Percentiles rank a stretch among this genome's conserved stretches.
Evolutionary conservation across 257 asterid genomes (phyloP).

Genomic region (Verbascum thapsus): DNA sequence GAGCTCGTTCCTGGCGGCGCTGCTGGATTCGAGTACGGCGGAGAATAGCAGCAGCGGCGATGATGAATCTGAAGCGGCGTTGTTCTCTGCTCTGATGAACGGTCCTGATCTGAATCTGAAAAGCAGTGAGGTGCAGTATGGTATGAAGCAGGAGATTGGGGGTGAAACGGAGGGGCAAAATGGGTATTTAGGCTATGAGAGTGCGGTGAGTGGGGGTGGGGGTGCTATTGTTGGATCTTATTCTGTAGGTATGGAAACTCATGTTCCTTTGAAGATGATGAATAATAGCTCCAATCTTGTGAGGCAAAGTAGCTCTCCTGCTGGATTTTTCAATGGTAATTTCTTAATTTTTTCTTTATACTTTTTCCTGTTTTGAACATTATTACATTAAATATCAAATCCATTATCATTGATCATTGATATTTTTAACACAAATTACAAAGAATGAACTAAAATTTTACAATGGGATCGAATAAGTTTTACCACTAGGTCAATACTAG

Average conservation of each 20-base stretch:
- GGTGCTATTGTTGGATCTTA: constrained; percentile 60
- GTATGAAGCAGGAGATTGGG: constrained; percentile 53
- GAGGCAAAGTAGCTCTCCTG: constrained; percentile 86
- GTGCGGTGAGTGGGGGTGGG: constrained; percentile 49
- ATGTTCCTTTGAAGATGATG: constrained; percentile 27
- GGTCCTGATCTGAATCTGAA: constrained; percentile 43
- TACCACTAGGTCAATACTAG: too few species aligned
- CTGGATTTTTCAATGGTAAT: constrained; percentile 82
- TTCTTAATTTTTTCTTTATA: neutral
- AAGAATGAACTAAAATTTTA: too few species aligned
- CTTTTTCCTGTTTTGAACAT: too few species aligned
- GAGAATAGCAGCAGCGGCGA: constrained; percentile 43
- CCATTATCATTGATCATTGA: too few species aligned
- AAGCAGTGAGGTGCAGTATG: constrained; percentile 26
- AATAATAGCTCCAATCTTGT: constrained; percentile 45
- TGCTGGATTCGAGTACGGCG: constrained; percentile 42
- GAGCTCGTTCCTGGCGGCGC: constrained; percentile 61
- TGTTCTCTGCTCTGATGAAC: constrained; percentile 55
- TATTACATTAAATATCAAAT: too few species aligned
- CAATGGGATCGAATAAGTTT: too few species aligned
- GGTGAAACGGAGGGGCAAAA: constrained; percentile 40
- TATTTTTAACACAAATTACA: too few species aligned
- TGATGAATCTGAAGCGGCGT: constrained; percentile 68
- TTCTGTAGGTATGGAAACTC: constrained; percentile 53
- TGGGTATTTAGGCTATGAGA: constrained; percentile 47